These are phyloP conservation scores for Arthrinium puccinioides DNA, from an alignment of 2,329 filamentous ascomycete species.

Conservation along the genomic window DNA sequence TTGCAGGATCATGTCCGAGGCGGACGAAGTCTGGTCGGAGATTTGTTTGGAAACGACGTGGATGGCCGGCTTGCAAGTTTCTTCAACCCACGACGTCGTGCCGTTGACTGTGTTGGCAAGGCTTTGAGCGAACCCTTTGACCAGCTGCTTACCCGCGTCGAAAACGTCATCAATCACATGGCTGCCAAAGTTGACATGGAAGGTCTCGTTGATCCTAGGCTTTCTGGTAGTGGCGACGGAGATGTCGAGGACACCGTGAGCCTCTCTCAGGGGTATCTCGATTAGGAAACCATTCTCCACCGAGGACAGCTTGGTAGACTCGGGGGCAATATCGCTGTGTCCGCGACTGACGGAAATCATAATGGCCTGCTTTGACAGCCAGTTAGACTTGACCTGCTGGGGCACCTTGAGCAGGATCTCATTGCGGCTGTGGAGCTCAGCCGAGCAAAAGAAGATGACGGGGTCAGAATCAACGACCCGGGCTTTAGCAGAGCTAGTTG, in stretches of 20 bases:
- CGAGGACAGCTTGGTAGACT: constrained; percentile 39
- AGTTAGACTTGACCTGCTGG: constrained; percentile 40
- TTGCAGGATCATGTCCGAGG: constrained; percentile 21
- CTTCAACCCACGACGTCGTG: constrained; percentile 25
- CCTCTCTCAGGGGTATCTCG: constrained; percentile 44
- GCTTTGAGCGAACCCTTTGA: constrained; percentile 31
- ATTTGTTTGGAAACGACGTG: constrained; percentile 24
- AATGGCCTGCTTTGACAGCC: constrained; percentile 50
- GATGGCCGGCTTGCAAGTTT: constrained; percentile 22
- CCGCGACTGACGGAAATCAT: constrained; percentile 46
- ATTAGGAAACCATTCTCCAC: constrained; percentile 45
- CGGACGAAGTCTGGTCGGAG: constrained; percentile 18
- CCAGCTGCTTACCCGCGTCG: constrained; percentile 33
- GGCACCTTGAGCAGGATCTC: constrained; percentile 50
- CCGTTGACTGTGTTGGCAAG: constrained; percentile 32
- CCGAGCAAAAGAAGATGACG: constrained; percentile 34
- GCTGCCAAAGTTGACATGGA: constrained; percentile 53
- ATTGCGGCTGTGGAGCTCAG: constrained; percentile 35
- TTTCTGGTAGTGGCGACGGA: constrained; percentile 50
- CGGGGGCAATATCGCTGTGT: constrained; percentile 37
- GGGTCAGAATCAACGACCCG: constrained; percentile 20
- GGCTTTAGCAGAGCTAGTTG: constrained; percentile 23
- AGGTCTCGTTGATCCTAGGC: constrained; percentile 54
- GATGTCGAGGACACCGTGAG: constrained; percentile 50
- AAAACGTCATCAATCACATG: constrained; percentile 35